phyloP scores from a whole-genome alignment of 768 basidiomycete species.

The Galerina marginata region DNA sequence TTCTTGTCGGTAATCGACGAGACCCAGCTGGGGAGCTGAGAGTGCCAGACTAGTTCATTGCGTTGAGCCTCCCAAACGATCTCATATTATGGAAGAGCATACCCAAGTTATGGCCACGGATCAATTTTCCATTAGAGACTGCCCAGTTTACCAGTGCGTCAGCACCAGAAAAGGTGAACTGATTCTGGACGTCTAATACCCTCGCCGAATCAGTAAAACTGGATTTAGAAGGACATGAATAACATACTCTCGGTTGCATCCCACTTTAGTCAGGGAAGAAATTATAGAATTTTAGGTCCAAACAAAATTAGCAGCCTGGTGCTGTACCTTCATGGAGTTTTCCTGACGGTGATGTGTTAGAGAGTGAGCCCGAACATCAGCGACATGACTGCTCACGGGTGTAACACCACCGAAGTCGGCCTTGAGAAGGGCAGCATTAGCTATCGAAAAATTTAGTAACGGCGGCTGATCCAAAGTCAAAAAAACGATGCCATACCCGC shows the following conservation, averaged over 20 bases:
- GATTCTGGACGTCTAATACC: constrained; percentile 32
- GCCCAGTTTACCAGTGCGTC: constrained; percentile 48
- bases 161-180: constrained; percentile 38
- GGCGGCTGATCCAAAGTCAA: not conserved
- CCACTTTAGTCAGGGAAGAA: constrained; percentile 29
- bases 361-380: not conserved
- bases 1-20: constrained; percentile 39
- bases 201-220: not conserved
- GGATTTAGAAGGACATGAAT: not conserved
- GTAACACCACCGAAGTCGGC: constrained; percentile 48
- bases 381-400: constrained; percentile 27
- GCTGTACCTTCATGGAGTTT: constrained; percentile 49
- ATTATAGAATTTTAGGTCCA: not conserved
- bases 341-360: constrained; percentile 28
- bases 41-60: constrained; percentile 34
- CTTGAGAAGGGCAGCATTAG: constrained; percentile 39
- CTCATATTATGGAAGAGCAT: not conserved
- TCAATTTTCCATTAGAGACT: constrained; percentile 41
- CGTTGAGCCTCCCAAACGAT: constrained; percentile 25
- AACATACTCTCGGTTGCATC: constrained; percentile 43
- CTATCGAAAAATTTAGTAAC: constrained; percentile 21
- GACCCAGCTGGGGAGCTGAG: constrained; percentile 51
- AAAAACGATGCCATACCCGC: constrained; percentile 25
- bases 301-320: too few relatives aligned
- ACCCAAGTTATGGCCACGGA: constrained; percentile 47